These are phyloP conservation scores for Cyberlindnera samutprakarnensis DNA, from an alignment of 805 yeast genomes.

Conservation along the genomic window DNA sequence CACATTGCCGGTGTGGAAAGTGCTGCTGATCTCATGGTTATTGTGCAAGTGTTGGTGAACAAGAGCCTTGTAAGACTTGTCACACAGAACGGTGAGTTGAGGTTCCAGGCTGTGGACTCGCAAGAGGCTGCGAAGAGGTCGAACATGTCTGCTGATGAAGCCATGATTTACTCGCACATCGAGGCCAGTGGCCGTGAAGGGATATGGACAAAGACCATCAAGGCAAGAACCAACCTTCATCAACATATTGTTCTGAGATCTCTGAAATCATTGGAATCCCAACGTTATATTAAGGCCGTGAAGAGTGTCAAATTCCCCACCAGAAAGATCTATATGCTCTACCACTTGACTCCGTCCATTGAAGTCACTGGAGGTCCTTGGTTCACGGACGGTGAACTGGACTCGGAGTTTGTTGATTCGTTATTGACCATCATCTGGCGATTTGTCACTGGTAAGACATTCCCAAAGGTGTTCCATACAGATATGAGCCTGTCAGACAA, in stretches of 20 bases:
- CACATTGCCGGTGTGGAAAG: constrained; percentile 36
- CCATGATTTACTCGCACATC: constrained; percentile 83
- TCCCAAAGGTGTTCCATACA: constrained; percentile 57
- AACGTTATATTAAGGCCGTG: constrained; percentile 79
- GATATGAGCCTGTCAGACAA: constrained; percentile 19
- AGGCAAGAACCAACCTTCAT: constrained; percentile 81
- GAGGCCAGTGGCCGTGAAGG: constrained; percentile 94
- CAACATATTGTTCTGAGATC: constrained; percentile 86
- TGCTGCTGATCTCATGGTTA: constrained; percentile 34
- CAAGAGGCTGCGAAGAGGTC: constrained; percentile 73
- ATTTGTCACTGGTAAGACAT: constrained; percentile 67
- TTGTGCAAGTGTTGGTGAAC: constrained; percentile 46
- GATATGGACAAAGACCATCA: constrained; percentile 89
- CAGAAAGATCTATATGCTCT: constrained; percentile 92
- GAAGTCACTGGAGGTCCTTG: constrained; percentile 99
- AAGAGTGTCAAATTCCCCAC: constrained; percentile 91
- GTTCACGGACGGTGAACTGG: constrained; percentile 95
- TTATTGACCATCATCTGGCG: constrained; percentile 83
- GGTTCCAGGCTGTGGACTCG: constrained; percentile 67
- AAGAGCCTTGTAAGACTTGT: constrained; percentile 61
- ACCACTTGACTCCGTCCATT: constrained; percentile 85
- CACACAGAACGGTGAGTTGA: constrained; percentile 56
- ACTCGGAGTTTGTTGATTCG: constrained; percentile 85
- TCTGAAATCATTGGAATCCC: constrained; percentile 70
- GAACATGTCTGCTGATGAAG: constrained; percentile 80